Evolutionary conservation across 805 yeast species (phyloP).

Genomic region (Monosporozyma aerobia): DNA sequence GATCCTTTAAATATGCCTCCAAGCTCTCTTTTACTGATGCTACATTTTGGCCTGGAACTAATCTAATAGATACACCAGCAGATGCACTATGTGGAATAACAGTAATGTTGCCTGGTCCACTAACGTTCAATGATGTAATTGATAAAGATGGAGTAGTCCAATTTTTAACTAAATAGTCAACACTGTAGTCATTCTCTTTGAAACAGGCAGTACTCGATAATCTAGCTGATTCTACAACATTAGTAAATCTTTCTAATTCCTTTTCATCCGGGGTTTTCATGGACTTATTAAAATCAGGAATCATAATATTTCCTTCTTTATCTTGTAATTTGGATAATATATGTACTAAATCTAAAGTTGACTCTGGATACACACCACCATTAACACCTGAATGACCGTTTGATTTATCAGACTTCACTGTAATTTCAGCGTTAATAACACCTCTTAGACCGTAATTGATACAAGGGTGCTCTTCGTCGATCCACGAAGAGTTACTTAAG

Average conservation of each 20-base stretch:
- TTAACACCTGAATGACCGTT: slow-evolving; percentile 95
- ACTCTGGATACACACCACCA: slow-evolving; percentile 86
- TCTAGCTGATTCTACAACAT: slow-evolving; percentile 40
- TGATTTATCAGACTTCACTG: slow-evolving; percentile 61
- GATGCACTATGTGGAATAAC: slow-evolving; percentile 78
- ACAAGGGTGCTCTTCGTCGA: slow-evolving; percentile 82
- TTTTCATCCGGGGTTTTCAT: slow-evolving; percentile 46
- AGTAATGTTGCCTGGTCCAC: slow-evolving; percentile 85
- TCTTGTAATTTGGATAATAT: slow-evolving; percentile 54
- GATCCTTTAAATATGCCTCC: slow-evolving; percentile 35
- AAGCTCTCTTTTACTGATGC: slow-evolving; percentile 46
- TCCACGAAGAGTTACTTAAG: slow-evolving; percentile 88
- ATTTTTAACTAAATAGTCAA: slow-evolving; percentile 55
- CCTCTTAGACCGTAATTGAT: slow-evolving; percentile 92
- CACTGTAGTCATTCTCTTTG: slow-evolving; percentile 20
- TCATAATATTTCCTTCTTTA: slow-evolving; percentile 44
- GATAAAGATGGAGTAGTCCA: slow-evolving; percentile 92
- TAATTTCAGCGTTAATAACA: slow-evolving; percentile 70
- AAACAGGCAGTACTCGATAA: slow-evolving; percentile 4
- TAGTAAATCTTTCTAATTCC: slow-evolving; percentile 55
- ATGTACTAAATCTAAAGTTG: slow-evolving; percentile 76
- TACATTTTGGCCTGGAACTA: slow-evolving; percentile 82
- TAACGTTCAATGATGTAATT: slow-evolving; percentile 70
- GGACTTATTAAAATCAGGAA: slow-evolving; percentile 68
- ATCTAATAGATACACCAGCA: slow-evolving; percentile 71